phyloP scores from a whole-genome alignment of 129 eudicot species.

The Centaurea solstitialis region DNA sequence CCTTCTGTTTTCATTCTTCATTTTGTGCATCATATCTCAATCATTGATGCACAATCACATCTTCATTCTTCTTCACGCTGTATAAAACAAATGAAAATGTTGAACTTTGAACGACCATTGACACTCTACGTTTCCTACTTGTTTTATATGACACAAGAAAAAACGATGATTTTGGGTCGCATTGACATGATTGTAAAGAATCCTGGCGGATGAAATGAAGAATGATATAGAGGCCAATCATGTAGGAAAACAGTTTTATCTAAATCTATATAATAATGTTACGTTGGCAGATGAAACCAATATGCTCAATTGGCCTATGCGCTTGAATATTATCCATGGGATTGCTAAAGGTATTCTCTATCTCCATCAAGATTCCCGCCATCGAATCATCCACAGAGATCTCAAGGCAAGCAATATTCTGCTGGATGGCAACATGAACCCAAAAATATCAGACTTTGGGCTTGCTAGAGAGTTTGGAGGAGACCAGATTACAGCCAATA shows the following conservation, averaged over 20 bases:
- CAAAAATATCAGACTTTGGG: slow-evolving; percentile 49
- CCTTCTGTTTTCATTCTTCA: not conserved
- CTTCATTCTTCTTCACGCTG: too few relatives aligned
- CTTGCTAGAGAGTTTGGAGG: slow-evolving; percentile 41
- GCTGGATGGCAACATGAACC: not conserved
- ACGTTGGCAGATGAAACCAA: too few relatives aligned
- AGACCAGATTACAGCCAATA: slow-evolving; percentile 17
- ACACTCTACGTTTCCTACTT: not conserved
- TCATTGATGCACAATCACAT: too few relatives aligned
- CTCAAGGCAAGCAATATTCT: slow-evolving; percentile 7
- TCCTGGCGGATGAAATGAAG: not conserved
- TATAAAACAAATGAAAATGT: not conserved
- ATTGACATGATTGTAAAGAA: not conserved
- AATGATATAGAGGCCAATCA: not conserved
- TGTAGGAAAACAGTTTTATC: not conserved
- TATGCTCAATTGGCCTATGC: too few relatives aligned
- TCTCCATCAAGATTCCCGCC: too few relatives aligned
- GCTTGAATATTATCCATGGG: too few relatives aligned
- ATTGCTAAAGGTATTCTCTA: too few relatives aligned
- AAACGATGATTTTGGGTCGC: not conserved
- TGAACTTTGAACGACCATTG: not conserved
- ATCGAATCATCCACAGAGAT: too few relatives aligned
- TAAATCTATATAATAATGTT: too few relatives aligned
- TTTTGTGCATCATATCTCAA: too few relatives aligned
- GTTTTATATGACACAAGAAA: not conserved